Evolutionary conservation across 179 eudicot genomes (phyloP).

Genomic region (Sideroxylon spinosum): DNA sequence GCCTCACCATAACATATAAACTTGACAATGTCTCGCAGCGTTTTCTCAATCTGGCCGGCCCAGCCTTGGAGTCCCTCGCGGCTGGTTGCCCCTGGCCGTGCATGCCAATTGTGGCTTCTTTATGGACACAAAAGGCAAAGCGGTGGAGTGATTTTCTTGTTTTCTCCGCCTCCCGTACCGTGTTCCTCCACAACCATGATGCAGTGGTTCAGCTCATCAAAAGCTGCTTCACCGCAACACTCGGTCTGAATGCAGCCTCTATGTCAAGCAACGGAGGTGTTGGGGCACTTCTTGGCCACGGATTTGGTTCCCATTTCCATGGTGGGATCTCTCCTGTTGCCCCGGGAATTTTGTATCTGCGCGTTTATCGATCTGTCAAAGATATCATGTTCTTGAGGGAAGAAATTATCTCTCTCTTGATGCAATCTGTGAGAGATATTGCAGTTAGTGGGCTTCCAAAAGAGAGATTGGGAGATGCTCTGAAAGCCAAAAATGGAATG

Average conservation of each 20-base stretch:
- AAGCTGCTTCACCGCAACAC: slow-evolving; percentile 75
- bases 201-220: slow-evolving; percentile 86
- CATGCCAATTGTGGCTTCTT: slow-evolving; percentile 91
- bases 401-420: slow-evolving; percentile 64
- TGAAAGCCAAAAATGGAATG: slow-evolving; percentile 35
- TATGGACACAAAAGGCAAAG: slow-evolving; percentile 94
- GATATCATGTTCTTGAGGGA: slow-evolving; percentile 85
- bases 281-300: slow-evolving; percentile 91
- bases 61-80: slow-evolving; percentile 90
- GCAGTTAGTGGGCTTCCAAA: slow-evolving; percentile 32
- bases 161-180: slow-evolving; percentile 91
- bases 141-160: slow-evolving; percentile 94
- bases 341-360: slow-evolving; percentile 81
- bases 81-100: slow-evolving; percentile 99
- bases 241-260: slow-evolving; percentile 47
- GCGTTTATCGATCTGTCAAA: slow-evolving; percentile 66
- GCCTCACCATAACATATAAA: slow-evolving; percentile 94
- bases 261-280: slow-evolving; percentile 65
- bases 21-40: slow-evolving; percentile 89
- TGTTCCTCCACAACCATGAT: slow-evolving; percentile 82
- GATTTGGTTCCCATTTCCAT: slow-evolving; percentile 67
- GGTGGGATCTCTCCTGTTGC: slow-evolving; percentile 93
- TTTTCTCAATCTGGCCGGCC: slow-evolving; percentile 91
- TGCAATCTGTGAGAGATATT: slow-evolving; percentile 76
- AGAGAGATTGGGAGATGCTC: slow-evolving; percentile 36